Percentiles rank a stretch among this genome's conserved stretches.
phyloP scores from a whole-genome alignment of 768 basidiomycete species.

The Boletus subcaerulescens region DNA sequence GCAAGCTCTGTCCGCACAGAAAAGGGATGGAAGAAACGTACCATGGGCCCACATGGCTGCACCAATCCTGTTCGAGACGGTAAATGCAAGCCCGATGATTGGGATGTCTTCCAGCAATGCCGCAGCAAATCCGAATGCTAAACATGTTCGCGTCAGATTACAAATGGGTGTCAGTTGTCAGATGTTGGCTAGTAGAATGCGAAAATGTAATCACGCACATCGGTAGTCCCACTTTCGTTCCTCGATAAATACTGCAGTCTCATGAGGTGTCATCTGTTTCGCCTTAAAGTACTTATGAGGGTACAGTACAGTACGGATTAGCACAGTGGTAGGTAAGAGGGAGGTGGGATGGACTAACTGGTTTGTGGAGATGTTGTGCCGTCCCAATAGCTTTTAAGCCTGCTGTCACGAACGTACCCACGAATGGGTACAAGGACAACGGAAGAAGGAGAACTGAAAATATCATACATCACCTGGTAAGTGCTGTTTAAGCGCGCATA shows the following conservation, averaged over 20 bases:
- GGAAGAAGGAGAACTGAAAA: slow-evolving; percentile 56
- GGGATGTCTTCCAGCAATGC: slow-evolving; percentile 81
- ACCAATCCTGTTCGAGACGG: slow-evolving; percentile 83
- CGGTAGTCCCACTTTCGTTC: slow-evolving; percentile 90
- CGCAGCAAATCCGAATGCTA: slow-evolving; percentile 84
- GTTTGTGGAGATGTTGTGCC: slow-evolving; percentile 62
- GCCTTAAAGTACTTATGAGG: slow-evolving; percentile 68
- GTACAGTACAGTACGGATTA: neutral
- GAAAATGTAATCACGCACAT: slow-evolving; percentile 37
- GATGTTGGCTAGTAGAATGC: neutral
- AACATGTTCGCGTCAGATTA: neutral
- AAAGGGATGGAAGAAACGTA: slow-evolving; percentile 25
- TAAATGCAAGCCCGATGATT: slow-evolving; percentile 76
- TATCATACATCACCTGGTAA: neutral
- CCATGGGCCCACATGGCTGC: slow-evolving; percentile 95
- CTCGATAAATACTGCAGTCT: slow-evolving; percentile 76
- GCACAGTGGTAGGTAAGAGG: neutral
- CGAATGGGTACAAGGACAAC: slow-evolving; percentile 63
- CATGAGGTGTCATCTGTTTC: slow-evolving; percentile 74
- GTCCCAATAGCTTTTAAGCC: slow-evolving; percentile 68
- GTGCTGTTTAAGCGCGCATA: neutral
- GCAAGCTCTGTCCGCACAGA: slow-evolving; percentile 35
- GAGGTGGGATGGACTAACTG: slow-evolving; percentile 40
- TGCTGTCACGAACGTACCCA: slow-evolving; percentile 60
- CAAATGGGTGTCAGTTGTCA: neutral